Evolutionary conservation across 225 moss, liverwort and hornwort genomes (phyloP).

Genomic region (Pseudisothecium myosuroides): DNA sequence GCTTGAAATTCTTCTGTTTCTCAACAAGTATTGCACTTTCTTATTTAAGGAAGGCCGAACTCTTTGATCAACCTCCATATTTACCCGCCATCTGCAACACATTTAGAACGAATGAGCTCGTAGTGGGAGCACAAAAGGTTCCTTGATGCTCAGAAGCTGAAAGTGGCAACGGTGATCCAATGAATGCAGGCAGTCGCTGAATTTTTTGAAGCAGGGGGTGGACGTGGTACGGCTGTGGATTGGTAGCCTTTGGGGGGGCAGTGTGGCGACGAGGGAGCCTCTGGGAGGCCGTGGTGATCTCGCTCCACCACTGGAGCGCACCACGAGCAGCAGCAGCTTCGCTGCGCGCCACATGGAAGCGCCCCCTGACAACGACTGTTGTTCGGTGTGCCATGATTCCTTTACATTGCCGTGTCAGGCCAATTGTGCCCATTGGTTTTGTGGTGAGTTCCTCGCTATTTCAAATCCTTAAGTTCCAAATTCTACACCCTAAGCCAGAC

Average conservation of each 20-base stretch:
- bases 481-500: neutral
- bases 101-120: neutral
- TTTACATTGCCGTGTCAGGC: slow-evolving; percentile 89
- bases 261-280: slow-evolving; percentile 34
- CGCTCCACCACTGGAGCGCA: slow-evolving; percentile 25
- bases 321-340: slow-evolving; percentile 33
- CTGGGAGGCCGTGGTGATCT: slow-evolving; percentile 9
- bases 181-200: slow-evolving; percentile 58
- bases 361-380: slow-evolving; percentile 84
- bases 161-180: neutral
- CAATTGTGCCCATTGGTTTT: slow-evolving; percentile 98
- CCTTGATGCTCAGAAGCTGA: neutral
- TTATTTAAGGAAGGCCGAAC: neutral
- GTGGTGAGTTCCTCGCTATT: slow-evolving; percentile 30
- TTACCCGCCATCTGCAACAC: neutral
- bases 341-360: slow-evolving; percentile 55
- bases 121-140: neutral
- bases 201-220: slow-evolving; percentile 68
- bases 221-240: slow-evolving; percentile 57
- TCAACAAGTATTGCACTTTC: neutral
- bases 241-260: slow-evolving; percentile 53
- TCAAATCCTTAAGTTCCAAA: neutral
- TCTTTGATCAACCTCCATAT: neutral
- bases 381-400: slow-evolving; percentile 88
- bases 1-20: neutral